Evolutionary conservation across 2,329 filamentous ascomycete genomes (phyloP).

Genomic region (Hypoxylon sp.): DNA sequence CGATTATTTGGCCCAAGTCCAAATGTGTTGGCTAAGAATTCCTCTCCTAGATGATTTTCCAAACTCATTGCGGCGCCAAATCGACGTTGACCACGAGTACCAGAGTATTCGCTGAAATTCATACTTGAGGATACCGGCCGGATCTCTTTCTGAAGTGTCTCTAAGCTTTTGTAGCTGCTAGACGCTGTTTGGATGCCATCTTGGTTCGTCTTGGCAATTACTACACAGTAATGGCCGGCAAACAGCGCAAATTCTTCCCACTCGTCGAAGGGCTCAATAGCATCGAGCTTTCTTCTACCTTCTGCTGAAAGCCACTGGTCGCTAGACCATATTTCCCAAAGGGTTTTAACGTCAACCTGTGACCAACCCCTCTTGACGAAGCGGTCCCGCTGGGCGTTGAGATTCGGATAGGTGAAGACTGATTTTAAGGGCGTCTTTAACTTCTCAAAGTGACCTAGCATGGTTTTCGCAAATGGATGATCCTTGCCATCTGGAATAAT

Average conservation of each 20-base stretch:
- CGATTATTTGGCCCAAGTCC: conserved; percentile 61
- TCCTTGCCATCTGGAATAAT: conserved; percentile 81
- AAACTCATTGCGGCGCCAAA: conserved; percentile 70
- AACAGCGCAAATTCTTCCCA: conserved; percentile 96
- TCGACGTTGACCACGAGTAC: conserved; percentile 64
- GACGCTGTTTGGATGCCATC: background rate
- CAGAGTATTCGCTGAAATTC: conserved; percentile 55
- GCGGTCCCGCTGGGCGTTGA: conserved; percentile 74
- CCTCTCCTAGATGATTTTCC: conserved; percentile 56
- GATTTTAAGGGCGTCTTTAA: conserved; percentile 83
- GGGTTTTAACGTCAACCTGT: conserved; percentile 71
- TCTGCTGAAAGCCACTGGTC: conserved; percentile 71
- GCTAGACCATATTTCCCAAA: conserved; percentile 88
- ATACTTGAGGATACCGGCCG: conserved; percentile 33
- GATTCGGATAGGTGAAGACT: conserved; percentile 75
- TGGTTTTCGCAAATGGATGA: conserved; percentile 88
- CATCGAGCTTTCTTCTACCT: conserved; percentile 74
- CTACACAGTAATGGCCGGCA: conserved; percentile 84
- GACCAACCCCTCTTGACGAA: conserved; percentile 79
- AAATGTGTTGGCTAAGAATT: conserved; percentile 60
- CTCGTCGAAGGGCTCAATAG: conserved; percentile 89
- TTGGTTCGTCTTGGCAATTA: conserved; percentile 68
- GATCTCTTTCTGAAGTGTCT: conserved; percentile 9
- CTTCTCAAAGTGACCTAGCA: conserved; percentile 87
- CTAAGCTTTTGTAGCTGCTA: background rate